Percentiles rank a stretch among this genome's conserved stretches.
phyloP scores from a whole-genome alignment of 2,329 filamentous ascomycete genomes.

The Fusarium guadeloupense region DNA sequence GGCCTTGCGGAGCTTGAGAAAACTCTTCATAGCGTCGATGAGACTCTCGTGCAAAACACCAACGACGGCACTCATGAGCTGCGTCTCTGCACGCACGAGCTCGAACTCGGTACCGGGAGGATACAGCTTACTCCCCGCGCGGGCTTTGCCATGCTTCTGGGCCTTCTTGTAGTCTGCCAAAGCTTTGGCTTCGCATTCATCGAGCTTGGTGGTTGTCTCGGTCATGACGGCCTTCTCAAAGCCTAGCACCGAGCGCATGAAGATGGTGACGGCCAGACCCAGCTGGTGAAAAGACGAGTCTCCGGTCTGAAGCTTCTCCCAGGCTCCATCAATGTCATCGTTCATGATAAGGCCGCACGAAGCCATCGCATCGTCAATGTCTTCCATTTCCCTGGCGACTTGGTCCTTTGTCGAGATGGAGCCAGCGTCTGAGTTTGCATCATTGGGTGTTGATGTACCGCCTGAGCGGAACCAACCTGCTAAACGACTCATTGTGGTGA shows the following conservation, averaged over 20 bases:
- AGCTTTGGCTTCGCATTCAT: conserved; percentile 78
- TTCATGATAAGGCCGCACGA: conserved; percentile 82
- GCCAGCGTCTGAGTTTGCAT: conserved; percentile 45
- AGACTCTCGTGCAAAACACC: conserved; percentile 91
- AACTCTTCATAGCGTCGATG: conserved; percentile 89
- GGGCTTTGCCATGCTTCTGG: conserved; percentile 64
- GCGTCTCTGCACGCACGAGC: conserved; percentile 82
- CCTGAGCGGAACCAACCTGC: conserved; percentile 62
- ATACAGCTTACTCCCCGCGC: conserved; percentile 66
- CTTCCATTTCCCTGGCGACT: conserved; percentile 57
- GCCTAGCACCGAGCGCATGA: conserved; percentile 85
- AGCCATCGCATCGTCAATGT: conserved; percentile 68
- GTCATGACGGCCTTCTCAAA: conserved; percentile 94
- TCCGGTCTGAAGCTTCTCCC: conserved; percentile 74
- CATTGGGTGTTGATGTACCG: conserved; percentile 44
- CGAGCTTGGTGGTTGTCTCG: conserved; percentile 77
- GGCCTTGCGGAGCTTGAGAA: conserved; percentile 91
- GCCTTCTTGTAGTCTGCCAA: conserved; percentile 80
- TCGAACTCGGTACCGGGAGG: conserved; percentile 87
- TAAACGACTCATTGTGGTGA: conserved; percentile 56
- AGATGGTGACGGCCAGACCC: conserved; percentile 81
- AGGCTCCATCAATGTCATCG: conserved; percentile 88
- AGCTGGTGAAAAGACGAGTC: conserved; percentile 89
- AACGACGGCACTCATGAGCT: conserved; percentile 89
- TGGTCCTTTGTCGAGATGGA: conserved; percentile 39